Evolutionary conservation across 805 yeast genomes (phyloP), one percentile per base, ranked within the genome.

Genomic region (Candida krabiensis): DNA sequence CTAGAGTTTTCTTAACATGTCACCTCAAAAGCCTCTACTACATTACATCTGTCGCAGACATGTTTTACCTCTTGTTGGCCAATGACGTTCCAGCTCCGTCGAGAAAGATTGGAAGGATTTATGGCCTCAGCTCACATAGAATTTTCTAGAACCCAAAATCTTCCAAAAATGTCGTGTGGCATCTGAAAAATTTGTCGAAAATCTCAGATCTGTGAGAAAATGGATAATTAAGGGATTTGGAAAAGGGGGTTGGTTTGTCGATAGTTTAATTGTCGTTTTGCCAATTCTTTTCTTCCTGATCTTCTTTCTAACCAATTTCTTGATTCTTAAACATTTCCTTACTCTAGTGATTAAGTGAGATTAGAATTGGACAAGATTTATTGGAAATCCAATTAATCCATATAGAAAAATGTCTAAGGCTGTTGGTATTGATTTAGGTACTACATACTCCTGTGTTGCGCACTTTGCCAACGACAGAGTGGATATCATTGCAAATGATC

Each of bases 401-500:
- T 23, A 35, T 16, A 34, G 30, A 37, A 59, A 45, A 27, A 72
- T 73, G 77, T 58, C 75, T 28, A 72, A 67, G 58, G 77, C 79
- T 47, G 69, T 82, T 47, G 88, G 90, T 68, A 83, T 83, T 61
- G 90, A 83, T 71, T 79, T 83, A 68, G 90, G 90, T 71, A 83
- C 90, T 43, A 88, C 96, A 43, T 88, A 88, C 75, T 88, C 96
- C 36, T 89, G 96, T 80, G 96, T 89, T 48, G 96, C 96, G 56
- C 95, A 88, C 63, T 88, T 88, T 75, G 75, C 88, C 58, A 86
- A 86, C 62, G 95, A 91, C 55, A 77, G 86, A 64, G 97, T 90
- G 37, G 97, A 90, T 71, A 90, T 89, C 67, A 86, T 89, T 63
- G 96, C 97, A 60, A 89, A 89, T 66, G 97, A 90, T 69, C 97